Evolutionary conservation across 2,329 filamentous ascomycete genomes (phyloP), one percentile per base, ranked within the genome.

Genomic region (Scortechinia acanthostroma): DNA sequence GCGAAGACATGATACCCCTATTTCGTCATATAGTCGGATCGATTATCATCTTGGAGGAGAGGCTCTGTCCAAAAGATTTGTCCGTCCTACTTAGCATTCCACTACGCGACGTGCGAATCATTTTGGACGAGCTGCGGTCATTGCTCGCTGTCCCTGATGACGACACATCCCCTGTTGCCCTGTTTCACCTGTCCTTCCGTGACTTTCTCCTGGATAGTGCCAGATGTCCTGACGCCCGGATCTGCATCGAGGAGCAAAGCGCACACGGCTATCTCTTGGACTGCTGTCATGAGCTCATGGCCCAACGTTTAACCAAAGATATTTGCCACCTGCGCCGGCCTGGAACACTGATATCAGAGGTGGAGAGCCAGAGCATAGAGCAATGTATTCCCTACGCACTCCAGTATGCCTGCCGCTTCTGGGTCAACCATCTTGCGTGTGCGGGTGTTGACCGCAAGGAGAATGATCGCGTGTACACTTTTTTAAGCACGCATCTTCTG

Each of bases 111-210:
- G 25, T 30, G 10, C 10, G 10, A 30, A 30, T 10, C n/a, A 10
- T 30, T 10, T 30, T 30, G 25, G 25, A 30, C n/a, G 10, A 10
- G n/a, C n/a, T 30, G 10, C 25, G 25, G 25, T 30, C 25, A n/a
- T 10, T 30, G 10, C 25, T 30, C n/a, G 10, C 10, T 10, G 10
- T 30, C 10, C 25, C 25, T n/a, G n/a, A 30, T 30, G 25, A 30
- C 25, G 10, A n/a, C 10, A n/a, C 10, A 10, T 21, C 3, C 15
- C 43, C 22, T 14, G 42, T 49, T 22, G 42, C 35, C 20, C 42
- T 28, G 10, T 42, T 51, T 22, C 44, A 51, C 42, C 46, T 49
- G 16, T 51, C 45, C 19, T 51, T 51, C 42, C 19, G 21, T n/a
- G 45, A 51, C 28, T 51, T 48, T 44, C 43, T 51, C 20, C 16